Percentiles rank a stretch among this genome's conserved stretches.
These are phyloP conservation scores for Arachis hypogaea DNA, from an alignment of 306 rosid genomes.

Conservation along the genomic window DNA sequence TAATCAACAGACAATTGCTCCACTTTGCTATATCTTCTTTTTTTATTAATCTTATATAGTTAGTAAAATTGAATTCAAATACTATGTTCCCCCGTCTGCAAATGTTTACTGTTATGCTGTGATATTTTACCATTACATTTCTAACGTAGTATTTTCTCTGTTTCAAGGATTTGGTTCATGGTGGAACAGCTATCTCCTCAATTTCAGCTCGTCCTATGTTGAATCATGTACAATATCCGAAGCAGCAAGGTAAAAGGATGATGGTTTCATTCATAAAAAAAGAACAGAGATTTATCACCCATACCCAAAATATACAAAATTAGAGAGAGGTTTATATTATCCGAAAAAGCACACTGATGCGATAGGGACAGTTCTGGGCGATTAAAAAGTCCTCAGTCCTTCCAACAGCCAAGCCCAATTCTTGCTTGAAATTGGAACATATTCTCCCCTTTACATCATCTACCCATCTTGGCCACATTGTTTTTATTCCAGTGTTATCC, in stretches of 20 bases:
- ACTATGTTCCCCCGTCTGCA: not conserved
- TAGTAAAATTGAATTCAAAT: not conserved
- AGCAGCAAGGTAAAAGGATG: conserved; percentile 70
- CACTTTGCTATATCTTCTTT: conserved; percentile 14
- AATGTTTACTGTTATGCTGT: conserved; percentile 4
- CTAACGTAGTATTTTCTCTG: conserved; percentile 33
- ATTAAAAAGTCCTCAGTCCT: no score
- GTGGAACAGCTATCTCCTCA: conserved; percentile 59
- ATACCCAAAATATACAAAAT: no score
- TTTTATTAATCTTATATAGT: not conserved
- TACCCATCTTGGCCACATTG: no score
- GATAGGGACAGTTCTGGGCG: no score
- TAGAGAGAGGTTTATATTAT: no score
- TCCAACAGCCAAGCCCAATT: no score
- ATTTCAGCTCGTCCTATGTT: conserved; percentile 63
- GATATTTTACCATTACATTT: conserved; percentile 35
- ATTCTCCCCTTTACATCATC: no score
- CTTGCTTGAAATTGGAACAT: no score
- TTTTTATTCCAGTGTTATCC: no score
- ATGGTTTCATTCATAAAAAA: conserved; percentile 17
- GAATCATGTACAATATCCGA: conserved; percentile 69
- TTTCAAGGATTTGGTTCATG: conserved; percentile 76
- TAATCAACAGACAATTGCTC: conserved; percentile 14
- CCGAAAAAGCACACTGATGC: no score
- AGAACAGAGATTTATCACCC: no score